Conservation (phyloP, 495 filamentous ascomycete species). For the Aspergillus sparsus region DNA sequence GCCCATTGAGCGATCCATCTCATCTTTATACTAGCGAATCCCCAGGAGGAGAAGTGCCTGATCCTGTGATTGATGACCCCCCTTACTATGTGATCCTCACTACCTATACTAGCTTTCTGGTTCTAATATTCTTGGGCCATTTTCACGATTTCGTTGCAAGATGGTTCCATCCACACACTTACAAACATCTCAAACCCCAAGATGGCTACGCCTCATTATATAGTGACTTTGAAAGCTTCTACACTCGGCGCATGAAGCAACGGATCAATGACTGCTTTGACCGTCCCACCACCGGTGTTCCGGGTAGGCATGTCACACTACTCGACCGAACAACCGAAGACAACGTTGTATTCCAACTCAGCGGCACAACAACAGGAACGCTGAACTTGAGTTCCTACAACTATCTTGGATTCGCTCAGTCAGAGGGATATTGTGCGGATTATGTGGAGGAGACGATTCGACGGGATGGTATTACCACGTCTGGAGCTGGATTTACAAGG, state of each 20-base stretch:
- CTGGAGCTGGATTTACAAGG: constrained; percentile 73
- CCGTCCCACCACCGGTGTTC: constrained; percentile 81
- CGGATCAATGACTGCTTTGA: constrained; percentile 89
- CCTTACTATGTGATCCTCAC: constrained; percentile 85
- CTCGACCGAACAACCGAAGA: constrained; percentile 77
- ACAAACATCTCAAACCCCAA: constrained; percentile 66
- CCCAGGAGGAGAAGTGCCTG: constrained; percentile 63
- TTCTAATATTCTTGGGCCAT: constrained; percentile 85
- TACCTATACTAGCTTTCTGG: constrained; percentile 89
- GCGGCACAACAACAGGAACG: constrained; percentile 78
- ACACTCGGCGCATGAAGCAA: constrained; percentile 81
- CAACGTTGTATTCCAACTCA: constrained; percentile 73
- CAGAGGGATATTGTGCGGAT: constrained; percentile 86
- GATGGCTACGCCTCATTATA: constrained; percentile 88
- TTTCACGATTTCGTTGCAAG: constrained; percentile 87
- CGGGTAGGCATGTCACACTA: constrained; percentile 80
- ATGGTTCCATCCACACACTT: constrained; percentile 69
- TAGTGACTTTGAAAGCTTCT: constrained; percentile 93
- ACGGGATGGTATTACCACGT: constrained; percentile 70
- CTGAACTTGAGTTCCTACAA: constrained; percentile 95
- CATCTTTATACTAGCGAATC: constrained; percentile 78
- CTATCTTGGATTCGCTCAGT: constrained; percentile 91
- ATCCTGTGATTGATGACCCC: constrained; percentile 81
- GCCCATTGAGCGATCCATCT: constrained; percentile 65
- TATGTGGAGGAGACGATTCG: constrained; percentile 75